Conservation (phyloP, 352 stramenopile genomes). For the Phytophthora pisi region DNA sequence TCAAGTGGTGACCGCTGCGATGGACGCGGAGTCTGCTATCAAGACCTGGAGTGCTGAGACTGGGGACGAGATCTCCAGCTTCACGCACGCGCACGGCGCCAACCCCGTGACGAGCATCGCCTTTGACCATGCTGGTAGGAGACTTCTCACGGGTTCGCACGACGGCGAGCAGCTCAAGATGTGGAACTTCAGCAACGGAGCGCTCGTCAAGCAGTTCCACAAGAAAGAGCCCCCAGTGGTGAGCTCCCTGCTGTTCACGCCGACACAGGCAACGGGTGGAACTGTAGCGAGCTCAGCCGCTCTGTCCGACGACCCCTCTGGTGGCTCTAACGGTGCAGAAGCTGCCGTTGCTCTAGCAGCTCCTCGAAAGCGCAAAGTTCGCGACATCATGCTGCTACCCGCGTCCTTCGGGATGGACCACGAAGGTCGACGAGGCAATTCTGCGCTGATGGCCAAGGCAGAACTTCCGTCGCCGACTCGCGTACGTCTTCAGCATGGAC, state of each 20-base stretch:
- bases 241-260: slow-evolving; percentile 31
- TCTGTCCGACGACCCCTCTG: slow-evolving; percentile 15
- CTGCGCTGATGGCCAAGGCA: slow-evolving; percentile 35
- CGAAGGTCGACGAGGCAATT: slow-evolving; percentile 49
- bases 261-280: slow-evolving; percentile 24
- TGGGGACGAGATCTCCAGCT: slow-evolving; percentile 84
- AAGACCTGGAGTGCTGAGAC: slow-evolving; percentile 89
- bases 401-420: slow-evolving; percentile 64
- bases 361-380: slow-evolving; percentile 49
- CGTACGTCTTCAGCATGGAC: slow-evolving; percentile 32
- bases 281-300: slow-evolving; percentile 25
- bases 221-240: slow-evolving; percentile 54
- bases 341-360: slow-evolving; percentile 8
- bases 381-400: slow-evolving; percentile 69
- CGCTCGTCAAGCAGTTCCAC: slow-evolving; percentile 83
- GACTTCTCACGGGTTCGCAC: slow-evolving; percentile 83
- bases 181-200: slow-evolving; percentile 92
- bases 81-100: slow-evolving; percentile 65
- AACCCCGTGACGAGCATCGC: slow-evolving; percentile 82
- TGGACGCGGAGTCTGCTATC: slow-evolving; percentile 75
- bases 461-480: slow-evolving; percentile 64
- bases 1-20: slow-evolving; percentile 80
- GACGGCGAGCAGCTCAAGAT: slow-evolving; percentile 82
- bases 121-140: slow-evolving; percentile 80
- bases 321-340: slow-evolving; percentile 5